A percentile compares a stretch with the other conserved stretches of the same genome.
These are phyloP conservation scores for Lasiosphaeria ovina DNA, from an alignment of 495 filamentous ascomycete species.

Conservation along the genomic window DNA sequence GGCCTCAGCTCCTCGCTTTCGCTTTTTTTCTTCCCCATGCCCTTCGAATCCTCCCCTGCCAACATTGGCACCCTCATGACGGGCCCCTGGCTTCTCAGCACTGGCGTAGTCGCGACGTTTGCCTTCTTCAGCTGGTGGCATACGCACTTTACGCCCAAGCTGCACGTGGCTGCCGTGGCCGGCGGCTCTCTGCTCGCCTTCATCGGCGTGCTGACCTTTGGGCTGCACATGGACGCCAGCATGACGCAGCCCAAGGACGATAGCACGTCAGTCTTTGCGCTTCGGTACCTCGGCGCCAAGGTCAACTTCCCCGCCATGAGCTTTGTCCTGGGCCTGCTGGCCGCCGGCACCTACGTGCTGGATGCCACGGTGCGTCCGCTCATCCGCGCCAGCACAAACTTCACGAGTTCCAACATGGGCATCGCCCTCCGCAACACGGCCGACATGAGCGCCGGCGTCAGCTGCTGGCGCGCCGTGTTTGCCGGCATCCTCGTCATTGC, in stretches of 20 bases:
- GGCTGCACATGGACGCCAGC: slow-evolving; percentile 36
- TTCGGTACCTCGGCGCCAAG: slow-evolving; percentile 24
- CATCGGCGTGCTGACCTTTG: slow-evolving; percentile 41
- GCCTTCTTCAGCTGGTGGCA: slow-evolving; percentile 22
- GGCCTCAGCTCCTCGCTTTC: slow-evolving; percentile 43
- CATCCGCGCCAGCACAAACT: slow-evolving; percentile 41
- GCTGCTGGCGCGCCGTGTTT: slow-evolving; percentile 32
- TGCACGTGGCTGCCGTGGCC: slow-evolving; percentile 31
- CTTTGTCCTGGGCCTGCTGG: slow-evolving; percentile 42
- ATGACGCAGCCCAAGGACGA: slow-evolving; percentile 29
- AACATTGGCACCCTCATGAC: slow-evolving; percentile 44
- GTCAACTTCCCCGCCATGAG: slow-evolving; percentile 38
- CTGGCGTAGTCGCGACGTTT: slow-evolving; percentile 27
- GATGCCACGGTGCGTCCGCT: slow-evolving; percentile 35
- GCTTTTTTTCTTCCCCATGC: slow-evolving; percentile 44
- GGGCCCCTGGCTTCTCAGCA: slow-evolving; percentile 39
- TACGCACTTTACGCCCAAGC: slow-evolving; percentile 25
- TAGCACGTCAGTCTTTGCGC: slow-evolving; percentile 26
- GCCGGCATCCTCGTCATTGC: slow-evolving; percentile 41
- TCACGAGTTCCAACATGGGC: slow-evolving; percentile 40
- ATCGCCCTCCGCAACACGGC: slow-evolving; percentile 38
- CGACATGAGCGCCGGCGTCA: slow-evolving; percentile 42
- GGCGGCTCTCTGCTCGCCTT: slow-evolving; percentile 36
- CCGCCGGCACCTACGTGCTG: slow-evolving; percentile 33
- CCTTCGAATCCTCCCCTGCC: slow-evolving; percentile 39